phyloP scores from a whole-genome alignment of 2,329 filamentous ascomycete species.

The Sporothrix dimorphospora region DNA sequence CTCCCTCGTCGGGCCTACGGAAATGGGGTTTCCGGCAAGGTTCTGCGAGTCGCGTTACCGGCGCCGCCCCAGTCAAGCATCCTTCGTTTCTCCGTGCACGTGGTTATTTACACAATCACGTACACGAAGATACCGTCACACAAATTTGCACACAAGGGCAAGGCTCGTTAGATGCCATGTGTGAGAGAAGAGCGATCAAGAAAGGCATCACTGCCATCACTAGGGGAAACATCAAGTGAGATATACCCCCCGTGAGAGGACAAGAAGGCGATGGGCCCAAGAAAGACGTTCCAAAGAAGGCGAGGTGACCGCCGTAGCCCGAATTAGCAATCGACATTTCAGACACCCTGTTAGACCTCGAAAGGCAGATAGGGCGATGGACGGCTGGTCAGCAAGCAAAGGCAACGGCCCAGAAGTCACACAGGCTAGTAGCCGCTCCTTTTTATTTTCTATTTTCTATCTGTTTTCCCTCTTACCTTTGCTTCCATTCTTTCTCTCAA shows the following conservation, averaged over 20 bases:
- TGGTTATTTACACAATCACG: neutral
- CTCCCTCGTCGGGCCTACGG: constrained; percentile 40
- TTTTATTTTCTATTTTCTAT: neutral
- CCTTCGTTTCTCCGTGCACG: neutral
- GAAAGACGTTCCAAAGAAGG: neutral
- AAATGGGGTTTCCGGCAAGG: constrained; percentile 38
- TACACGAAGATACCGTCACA: neutral
- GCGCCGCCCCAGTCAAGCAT: constrained; percentile 17
- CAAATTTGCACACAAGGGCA: constrained; percentile 1
- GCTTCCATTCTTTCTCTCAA: neutral
- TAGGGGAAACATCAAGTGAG: constrained; percentile 9
- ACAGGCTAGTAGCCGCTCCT: neutral
- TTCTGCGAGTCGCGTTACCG: neutral
- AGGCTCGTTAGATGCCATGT: neutral
- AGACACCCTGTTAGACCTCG: neutral
- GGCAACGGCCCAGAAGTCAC: neutral
- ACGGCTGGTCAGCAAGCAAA: neutral
- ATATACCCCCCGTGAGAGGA: neutral
- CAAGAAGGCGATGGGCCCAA: neutral
- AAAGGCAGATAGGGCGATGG: neutral
- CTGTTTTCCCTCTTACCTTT: neutral
- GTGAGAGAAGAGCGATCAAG: neutral
- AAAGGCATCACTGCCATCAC: neutral
- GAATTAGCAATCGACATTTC: neutral
- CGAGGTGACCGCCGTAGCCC: neutral